Base-by-base conservation (phyloP, 164 flowering plant genomes). In the Sedum album region DNA sequence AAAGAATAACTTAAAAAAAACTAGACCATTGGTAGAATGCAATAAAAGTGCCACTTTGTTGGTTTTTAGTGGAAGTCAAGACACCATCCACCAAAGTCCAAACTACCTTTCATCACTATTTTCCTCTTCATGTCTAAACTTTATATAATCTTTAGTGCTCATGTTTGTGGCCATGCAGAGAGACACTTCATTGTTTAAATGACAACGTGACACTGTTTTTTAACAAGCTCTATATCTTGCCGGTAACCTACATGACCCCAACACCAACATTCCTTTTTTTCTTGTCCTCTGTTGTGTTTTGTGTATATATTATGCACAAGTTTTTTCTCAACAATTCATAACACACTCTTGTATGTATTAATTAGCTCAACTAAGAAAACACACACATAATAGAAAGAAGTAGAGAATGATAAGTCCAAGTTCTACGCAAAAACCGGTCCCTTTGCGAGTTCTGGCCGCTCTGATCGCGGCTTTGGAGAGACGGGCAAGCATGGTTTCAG, bases 361-460 rank as follows among this genome's bases (percentile, higher is more conserved):
- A 49, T 49, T 49, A 55, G 60, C 60, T 55, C 60, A 55, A 55
- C 31, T 14, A 55, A 55, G 25, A 55, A 7, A 14, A 55, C 6
- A 21, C 4, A 11, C 17, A 46, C 18, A 46, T 1, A 51, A n/a
- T n/a, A 55, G 31, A 23, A 25, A 55, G 60, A 55, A 55, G 14
- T 31, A 25, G 17, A 26, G 31, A 46, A 46, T 46, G 21, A 55
- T 55, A 30, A 55, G 15, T 25, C 14, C 60, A 23, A 55, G 30
- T 6, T 26, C 21, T 21, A 8, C 26, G 5, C 23, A 25, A 25
- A 53, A 53, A 25, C 60, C 30, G 60, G 14, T 53, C 60, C 31
- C 60, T 2, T 53, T 53, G 25, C 60, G 60, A 6, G 60, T 55
- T 31, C 60, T 55, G 60, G 60, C 30, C 23, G 60, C 60, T 55